Evolutionary conservation across 371 early-diverging fungal genomes (phyloP), one percentile per base, ranked within the genome.

Genomic region (Umbelopsis sp.): DNA sequence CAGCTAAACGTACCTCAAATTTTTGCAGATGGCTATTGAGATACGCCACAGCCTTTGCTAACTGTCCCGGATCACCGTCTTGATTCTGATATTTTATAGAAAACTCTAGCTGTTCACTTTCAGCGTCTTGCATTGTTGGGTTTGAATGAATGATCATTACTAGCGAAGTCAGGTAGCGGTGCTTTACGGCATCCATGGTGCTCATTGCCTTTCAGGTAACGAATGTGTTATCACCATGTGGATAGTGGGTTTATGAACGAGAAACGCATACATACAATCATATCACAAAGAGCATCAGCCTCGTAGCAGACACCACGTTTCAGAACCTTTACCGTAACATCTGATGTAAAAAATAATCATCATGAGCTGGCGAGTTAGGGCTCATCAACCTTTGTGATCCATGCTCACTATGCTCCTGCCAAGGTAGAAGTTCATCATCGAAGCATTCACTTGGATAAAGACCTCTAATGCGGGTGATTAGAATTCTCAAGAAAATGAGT

Each of bases 51-150:
- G 35, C 29, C 29, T 57, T 57, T 18, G 35, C 35, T 18, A 57
- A 18, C 3, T 16, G 11, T 5, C 29, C 29, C 0, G 10, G 18
- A 12, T 35, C 57, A 2, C 35, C 35, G 11, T 57, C n/a, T 18
- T 57, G 57, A 4, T 35, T 18, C 6, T 4, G 8, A 3, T 32
- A 16, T 57, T 4, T n/a, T 35, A 57, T 18, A 2, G 29, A 3
- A 57, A 57, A 57, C 57, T 57, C 57, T 6, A 35, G 32, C 32
- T 35, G 57, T 35, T 57, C 57, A 18, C 57, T 35, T 32, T 57
- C 37, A 29, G 14, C 6, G 29, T 35, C 57, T 11, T 18, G 16
- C 4, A 32, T 18, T 29, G 14, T 14, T 12, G 6, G 9, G 7
- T 18, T 12, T 4, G 18, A 6, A 57, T 57, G 57, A 35, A 57